Evolutionary conservation across 2,329 filamentous ascomycete genomes (phyloP).

Genomic region (Sphaerulina populicola): DNA sequence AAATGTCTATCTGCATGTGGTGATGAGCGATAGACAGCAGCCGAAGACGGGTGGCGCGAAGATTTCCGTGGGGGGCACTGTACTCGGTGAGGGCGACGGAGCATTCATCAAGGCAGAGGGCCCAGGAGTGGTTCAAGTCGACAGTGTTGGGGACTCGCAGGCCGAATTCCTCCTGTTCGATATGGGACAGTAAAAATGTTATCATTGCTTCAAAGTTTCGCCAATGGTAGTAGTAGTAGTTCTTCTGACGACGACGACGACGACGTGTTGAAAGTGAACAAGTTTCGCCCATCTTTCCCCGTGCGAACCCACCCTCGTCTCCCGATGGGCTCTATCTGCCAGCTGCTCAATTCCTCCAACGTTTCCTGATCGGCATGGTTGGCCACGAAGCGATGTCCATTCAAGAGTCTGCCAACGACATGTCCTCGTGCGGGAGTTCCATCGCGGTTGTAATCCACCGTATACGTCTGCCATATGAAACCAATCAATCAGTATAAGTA

Average conservation of each 20-base stretch:
- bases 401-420: slow-evolving; percentile 47
- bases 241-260: too few relatives aligned
- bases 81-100: slow-evolving; percentile 70
- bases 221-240: too few relatives aligned
- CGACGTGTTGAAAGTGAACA: slow-evolving; percentile 29
- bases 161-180: slow-evolving; percentile 46
- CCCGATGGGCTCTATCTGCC: slow-evolving; percentile 43
- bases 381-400: slow-evolving; percentile 47
- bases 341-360: slow-evolving; percentile 39
- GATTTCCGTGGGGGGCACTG: slow-evolving; percentile 58
- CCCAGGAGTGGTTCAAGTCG: slow-evolving; percentile 39
- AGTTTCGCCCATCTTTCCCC: slow-evolving; percentile 32
- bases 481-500: too few relatives aligned
- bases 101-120: slow-evolving; percentile 58
- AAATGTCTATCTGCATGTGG: slow-evolving; percentile 72
- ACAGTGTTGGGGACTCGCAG: slow-evolving; percentile 40
- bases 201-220: slow-evolving; percentile 13
- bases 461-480: slow-evolving; percentile 47
- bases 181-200: slow-evolving; percentile 33
- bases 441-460: slow-evolving; percentile 49
- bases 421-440: slow-evolving; percentile 43
- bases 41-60: slow-evolving; percentile 63
- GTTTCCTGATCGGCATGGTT: slow-evolving; percentile 49
- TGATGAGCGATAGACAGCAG: slow-evolving; percentile 53
- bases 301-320: slow-evolving; percentile 40